phyloP scores from a whole-genome alignment of 768 basidiomycete genomes.

The Leccinum uliginosum region DNA sequence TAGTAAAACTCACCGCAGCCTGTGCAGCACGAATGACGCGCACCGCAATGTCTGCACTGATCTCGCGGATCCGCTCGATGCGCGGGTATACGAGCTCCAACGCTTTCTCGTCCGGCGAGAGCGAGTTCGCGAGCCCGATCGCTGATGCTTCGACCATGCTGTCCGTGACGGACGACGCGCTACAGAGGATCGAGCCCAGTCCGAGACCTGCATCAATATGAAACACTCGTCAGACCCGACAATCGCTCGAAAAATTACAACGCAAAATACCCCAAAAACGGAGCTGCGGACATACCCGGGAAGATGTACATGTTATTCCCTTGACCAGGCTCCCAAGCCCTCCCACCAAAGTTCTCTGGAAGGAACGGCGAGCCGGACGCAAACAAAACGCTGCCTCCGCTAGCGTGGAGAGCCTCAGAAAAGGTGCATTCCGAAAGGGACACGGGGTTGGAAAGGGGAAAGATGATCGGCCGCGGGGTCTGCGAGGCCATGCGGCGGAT shows the following conservation, averaged over 20 bases:
- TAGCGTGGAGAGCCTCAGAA: constrained; percentile 65
- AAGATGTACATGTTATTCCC: constrained; percentile 95
- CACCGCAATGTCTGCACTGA: constrained; percentile 69
- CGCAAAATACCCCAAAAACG: background rate
- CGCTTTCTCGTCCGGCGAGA: constrained; percentile 65
- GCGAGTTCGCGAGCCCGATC: constrained; percentile 69
- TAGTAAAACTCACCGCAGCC: constrained; percentile 49
- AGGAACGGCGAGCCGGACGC: constrained; percentile 88
- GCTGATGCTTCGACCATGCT: constrained; percentile 88
- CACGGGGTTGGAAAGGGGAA: constrained; percentile 89
- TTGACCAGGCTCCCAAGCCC: constrained; percentile 71
- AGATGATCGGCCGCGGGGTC: constrained; percentile 84
- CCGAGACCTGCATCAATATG: constrained; percentile 38
- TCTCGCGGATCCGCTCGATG: constrained; percentile 80
- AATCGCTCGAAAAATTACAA: background rate
- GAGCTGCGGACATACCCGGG: constrained; percentile 41
- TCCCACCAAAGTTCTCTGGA: constrained; percentile 50
- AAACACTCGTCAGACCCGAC: background rate
- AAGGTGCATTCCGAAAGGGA: constrained; percentile 80
- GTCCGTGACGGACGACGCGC: constrained; percentile 69
- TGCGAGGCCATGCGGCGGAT: constrained; percentile 73
- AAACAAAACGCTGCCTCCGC: constrained; percentile 74
- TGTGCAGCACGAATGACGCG: constrained; percentile 80
- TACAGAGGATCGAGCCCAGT: constrained; percentile 71
- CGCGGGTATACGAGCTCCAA: constrained; percentile 77